Evolutionary conservation across 208 protist genomes (phyloP).

Genomic region (Acanthamoeba healyi): DNA sequence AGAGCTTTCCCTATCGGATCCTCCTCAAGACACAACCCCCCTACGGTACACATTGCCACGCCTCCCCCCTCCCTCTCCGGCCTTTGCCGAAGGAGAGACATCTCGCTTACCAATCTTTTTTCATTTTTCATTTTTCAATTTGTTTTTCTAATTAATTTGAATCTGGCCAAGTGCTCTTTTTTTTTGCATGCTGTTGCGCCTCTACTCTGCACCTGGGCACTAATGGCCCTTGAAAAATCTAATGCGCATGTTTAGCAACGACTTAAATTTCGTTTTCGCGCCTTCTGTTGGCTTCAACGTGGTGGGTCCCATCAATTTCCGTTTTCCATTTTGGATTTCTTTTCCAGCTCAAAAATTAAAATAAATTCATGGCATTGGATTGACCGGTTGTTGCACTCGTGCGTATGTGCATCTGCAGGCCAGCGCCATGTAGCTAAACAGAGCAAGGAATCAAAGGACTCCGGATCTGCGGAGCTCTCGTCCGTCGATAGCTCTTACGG

Average conservation of each 20-base stretch:
- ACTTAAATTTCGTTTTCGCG: background rate
- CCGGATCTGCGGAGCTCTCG: background rate
- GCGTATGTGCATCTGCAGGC: background rate
- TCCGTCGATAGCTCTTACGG: background rate
- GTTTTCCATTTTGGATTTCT: background rate
- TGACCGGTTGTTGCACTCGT: background rate
- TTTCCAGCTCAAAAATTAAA: background rate
- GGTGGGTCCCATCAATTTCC: background rate
- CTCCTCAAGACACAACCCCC: slow-evolving; percentile 37
- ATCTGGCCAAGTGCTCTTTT: background rate
- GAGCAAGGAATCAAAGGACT: slow-evolving; percentile 32
- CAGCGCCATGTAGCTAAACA: background rate
- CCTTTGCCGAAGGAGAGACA: too few relatives aligned
- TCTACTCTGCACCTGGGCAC: too few relatives aligned
- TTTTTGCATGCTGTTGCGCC: background rate
- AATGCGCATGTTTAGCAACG: too few relatives aligned
- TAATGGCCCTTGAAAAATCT: too few relatives aligned
- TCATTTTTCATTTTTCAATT: background rate
- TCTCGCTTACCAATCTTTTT: background rate
- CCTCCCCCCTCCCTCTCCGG: too few relatives aligned
- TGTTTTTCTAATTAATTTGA: too few relatives aligned
- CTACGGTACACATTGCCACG: slow-evolving; percentile 26
- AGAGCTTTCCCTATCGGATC: slow-evolving; percentile 42
- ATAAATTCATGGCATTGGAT: background rate
- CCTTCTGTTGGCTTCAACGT: background rate